Conservation (phyloP, 169 alveolate species). For the Eimeria acervulina region DNA sequence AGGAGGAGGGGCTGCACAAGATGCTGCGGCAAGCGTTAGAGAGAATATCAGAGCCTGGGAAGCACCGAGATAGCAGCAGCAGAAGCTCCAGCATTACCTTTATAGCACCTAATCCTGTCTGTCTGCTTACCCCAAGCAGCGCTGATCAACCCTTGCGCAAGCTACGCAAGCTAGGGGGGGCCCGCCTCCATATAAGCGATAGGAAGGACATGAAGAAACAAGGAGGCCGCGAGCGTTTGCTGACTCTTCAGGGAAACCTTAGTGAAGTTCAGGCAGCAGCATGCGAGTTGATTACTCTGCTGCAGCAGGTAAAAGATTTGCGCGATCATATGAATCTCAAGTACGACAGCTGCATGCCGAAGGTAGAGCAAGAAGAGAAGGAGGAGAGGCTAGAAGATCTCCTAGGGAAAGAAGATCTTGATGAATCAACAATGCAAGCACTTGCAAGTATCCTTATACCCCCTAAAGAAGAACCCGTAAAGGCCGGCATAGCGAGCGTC, state of each 20-base stretch:
- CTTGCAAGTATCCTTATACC: slow-evolving; percentile 59
- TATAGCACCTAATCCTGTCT: slow-evolving; percentile 10
- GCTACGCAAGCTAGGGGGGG: slow-evolving; percentile 11
- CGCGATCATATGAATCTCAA: slow-evolving; percentile 66
- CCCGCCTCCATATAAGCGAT: slow-evolving; percentile 27
- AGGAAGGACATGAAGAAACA: slow-evolving; percentile 71
- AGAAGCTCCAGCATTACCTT: slow-evolving; percentile 57
- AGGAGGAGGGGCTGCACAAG: background rate
- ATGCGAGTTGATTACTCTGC: background rate
- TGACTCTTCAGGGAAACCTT: slow-evolving; percentile 54
- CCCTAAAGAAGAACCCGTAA: slow-evolving; percentile 61
- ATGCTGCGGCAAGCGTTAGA: slow-evolving; percentile 45
- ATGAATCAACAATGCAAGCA: slow-evolving; percentile 56
- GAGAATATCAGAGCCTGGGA: slow-evolving; percentile 1
- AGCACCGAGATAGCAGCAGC: slow-evolving; percentile 6
- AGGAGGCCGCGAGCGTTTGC: slow-evolving; percentile 69
- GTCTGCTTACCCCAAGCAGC: background rate
- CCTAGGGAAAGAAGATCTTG: slow-evolving; percentile 38
- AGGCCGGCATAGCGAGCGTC: slow-evolving; percentile 67
- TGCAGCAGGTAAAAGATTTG: background rate
- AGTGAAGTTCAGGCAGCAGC: slow-evolving; percentile 66
- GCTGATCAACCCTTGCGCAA: slow-evolving; percentile 46
- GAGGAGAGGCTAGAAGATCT: slow-evolving; percentile 51
- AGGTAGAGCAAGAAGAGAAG: slow-evolving; percentile 22
- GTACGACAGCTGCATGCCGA: slow-evolving; percentile 75